Percentiles rank a stretch among this genome's conserved stretches.
Evolutionary conservation across 768 basidiomycete species (phyloP).

Genomic region (Collybiopsis confluens): DNA sequence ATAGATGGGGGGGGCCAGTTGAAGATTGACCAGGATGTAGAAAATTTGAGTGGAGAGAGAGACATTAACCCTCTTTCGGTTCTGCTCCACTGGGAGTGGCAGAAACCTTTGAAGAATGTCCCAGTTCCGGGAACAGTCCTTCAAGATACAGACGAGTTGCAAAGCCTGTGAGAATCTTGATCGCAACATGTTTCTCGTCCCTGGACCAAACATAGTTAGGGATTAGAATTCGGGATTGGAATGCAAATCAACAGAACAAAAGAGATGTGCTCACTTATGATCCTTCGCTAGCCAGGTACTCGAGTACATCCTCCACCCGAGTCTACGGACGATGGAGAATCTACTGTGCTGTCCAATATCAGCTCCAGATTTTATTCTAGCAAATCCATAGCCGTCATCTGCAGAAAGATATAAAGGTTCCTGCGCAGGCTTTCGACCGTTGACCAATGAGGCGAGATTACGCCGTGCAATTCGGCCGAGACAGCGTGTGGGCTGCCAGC

Average conservation of each 20-base stretch:
- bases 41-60: conserved; percentile 13
- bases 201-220: conserved; percentile 8
- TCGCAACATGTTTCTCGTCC: conserved; percentile 22
- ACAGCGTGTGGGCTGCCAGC: too few species aligned
- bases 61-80: conserved; percentile 1
- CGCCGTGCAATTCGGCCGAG: background rate
- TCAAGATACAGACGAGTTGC: conserved; percentile 15
- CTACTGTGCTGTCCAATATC: conserved; percentile 20
- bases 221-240: background rate
- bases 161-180: conserved; percentile 26
- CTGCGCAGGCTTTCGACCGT: conserved; percentile 8
- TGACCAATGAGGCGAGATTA: background rate
- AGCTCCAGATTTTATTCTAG: conserved; percentile 21
- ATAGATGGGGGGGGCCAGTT: conserved; percentile 21
- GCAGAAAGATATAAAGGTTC: conserved; percentile 25
- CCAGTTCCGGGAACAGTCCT: conserved; percentile 18
- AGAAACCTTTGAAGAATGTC: conserved; percentile 12
- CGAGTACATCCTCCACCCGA: conserved; percentile 28
- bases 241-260: background rate
- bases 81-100: background rate
- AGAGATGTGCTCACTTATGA: conserved; percentile 12
- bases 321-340: conserved; percentile 22
- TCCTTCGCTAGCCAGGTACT: conserved; percentile 27
- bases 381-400: conserved; percentile 22
- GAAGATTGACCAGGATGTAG: conserved; percentile 16